Evolutionary conservation across 2,329 filamentous ascomycete species (phyloP).

Genomic region (Calonectria henricotiae): DNA sequence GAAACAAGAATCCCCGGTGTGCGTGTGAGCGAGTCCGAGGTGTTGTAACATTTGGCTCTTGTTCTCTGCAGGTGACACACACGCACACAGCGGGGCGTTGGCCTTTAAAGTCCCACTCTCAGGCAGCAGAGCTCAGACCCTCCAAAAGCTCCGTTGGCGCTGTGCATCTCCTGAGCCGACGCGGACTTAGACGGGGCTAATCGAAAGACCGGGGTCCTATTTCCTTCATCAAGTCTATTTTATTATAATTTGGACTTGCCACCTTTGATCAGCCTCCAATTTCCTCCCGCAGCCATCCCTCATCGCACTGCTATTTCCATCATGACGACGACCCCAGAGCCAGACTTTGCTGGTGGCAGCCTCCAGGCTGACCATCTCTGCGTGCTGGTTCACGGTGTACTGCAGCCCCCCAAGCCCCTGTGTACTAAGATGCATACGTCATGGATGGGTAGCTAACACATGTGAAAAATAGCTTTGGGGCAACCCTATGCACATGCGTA

Average conservation of each 20-base stretch:
- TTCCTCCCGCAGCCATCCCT: slow-evolving; percentile 41
- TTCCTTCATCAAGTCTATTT: slow-evolving; percentile 5
- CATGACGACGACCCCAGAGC: slow-evolving; percentile 42
- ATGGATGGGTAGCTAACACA: slow-evolving; percentile 45
- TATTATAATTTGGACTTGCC: slow-evolving; percentile 8
- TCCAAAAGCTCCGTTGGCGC: slow-evolving; percentile 29
- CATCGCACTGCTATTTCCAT: slow-evolving; percentile 42
- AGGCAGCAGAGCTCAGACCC: background rate
- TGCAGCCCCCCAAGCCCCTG: slow-evolving; percentile 52
- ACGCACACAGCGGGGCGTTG: slow-evolving; percentile 5
- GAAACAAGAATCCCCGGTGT: background rate
- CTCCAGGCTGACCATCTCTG: slow-evolving; percentile 79
- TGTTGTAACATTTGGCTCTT: background rate
- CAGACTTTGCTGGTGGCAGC: slow-evolving; percentile 66
- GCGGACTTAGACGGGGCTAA: slow-evolving; percentile 34
- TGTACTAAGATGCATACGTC: slow-evolving; percentile 37
- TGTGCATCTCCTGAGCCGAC: slow-evolving; percentile 12
- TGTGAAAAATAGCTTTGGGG: slow-evolving; percentile 77
- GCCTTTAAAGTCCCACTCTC: background rate
- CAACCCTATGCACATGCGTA: slow-evolving; percentile 81
- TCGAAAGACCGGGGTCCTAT: slow-evolving; percentile 28
- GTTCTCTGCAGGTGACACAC: background rate
- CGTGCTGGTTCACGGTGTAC: slow-evolving; percentile 84
- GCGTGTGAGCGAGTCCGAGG: no score
- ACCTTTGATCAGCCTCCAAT: background rate